Percentiles rank a stretch among this genome's conserved stretches.
Conservation (phyloP, 257 asterid species). For the Solanum peruvianum region DNA sequence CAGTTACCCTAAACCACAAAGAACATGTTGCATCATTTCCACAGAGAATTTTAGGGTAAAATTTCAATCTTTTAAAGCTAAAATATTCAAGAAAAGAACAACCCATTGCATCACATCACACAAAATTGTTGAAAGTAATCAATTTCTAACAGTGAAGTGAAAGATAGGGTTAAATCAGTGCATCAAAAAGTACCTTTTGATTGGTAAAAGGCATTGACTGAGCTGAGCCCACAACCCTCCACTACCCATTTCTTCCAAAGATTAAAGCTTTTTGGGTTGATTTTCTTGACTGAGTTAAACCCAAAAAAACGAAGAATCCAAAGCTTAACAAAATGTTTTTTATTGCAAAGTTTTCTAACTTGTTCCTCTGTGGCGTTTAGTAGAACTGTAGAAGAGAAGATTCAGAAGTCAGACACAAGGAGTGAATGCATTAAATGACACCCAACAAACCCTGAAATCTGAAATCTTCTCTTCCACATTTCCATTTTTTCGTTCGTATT, state of each 20-base stretch:
- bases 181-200: conserved; percentile 37
- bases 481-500: fast-evolving
- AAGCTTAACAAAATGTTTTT: conserved; percentile 10
- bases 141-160: conserved; percentile 8
- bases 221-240: conserved; percentile 56
- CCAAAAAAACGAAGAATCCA: conserved; percentile 29
- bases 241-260: conserved; percentile 33
- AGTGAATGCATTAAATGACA: conserved; percentile 24
- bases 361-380: conserved; percentile 7
- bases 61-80: conserved; percentile 20
- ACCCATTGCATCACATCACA: conserved; percentile 16
- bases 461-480: neutral
- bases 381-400: conserved; percentile 15
- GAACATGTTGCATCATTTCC: conserved; percentile 25
- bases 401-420: conserved; percentile 27
- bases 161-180: neutral
- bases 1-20: neutral
- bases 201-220: conserved; percentile 32
- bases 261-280: conserved; percentile 21
- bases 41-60: conserved; percentile 2
- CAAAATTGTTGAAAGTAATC: conserved; percentile 11
- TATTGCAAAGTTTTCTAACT: neutral
- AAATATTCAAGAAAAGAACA: conserved; percentile 8
- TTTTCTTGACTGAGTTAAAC: conserved; percentile 9
- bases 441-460: conserved; percentile 26